Evolutionary conservation across 2,329 filamentous ascomycete species (phyloP), one percentile per base, ranked within the genome.

Genomic region (Neoscytalidium dimidiatum): DNA sequence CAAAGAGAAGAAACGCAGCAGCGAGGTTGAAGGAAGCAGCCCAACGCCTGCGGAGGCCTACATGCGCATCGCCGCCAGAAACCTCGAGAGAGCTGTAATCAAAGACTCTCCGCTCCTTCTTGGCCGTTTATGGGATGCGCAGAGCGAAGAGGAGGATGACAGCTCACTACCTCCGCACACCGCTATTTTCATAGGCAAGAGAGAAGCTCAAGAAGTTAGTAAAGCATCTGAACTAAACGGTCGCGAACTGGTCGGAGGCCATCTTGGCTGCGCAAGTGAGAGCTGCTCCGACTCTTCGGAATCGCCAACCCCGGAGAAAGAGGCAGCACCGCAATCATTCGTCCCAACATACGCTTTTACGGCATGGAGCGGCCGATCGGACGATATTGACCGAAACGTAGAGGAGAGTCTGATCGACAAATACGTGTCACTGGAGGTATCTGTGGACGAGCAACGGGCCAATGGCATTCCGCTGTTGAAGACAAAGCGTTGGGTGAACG

Each of bases 391-490:
- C 9, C 19, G 26, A 13, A 60, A 46, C 14, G 26, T 57, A 3
- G 35, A 53, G 17, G 35, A 62, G 5, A 62, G 64, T 9, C 58
- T 48, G 17, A 46, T 57, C 13, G 64, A 53, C 33, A 66, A 66
- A 23, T 66, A 53, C n/a, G 64, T 66, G 3, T 63, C 58, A 13
- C 9, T 66, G 38, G 64, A 57, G 31, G 64, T 65, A 3, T 26
- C 38, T 13, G 26, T 63, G 0, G 61, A 53, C n/a, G 44, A 62
- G 31, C 17, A 51, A 21, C 9, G 6, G 4, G 58, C 29, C 6
- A 41, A 62, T 23, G 44, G 38, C 11, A 49, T 51, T 0, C 31
- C 46, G 2, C 4, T 58, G 2, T 44, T 65, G 1, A 48, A 28
- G 29, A 65, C 46, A 3, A 53, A 52, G 21, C 46, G 53, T 14